A percentile compares a stretch with the other conserved stretches of the same genome.
Conservation (phyloP, 225 moss, liverwort and hornwort genomes). For the Asterella californica region DNA sequence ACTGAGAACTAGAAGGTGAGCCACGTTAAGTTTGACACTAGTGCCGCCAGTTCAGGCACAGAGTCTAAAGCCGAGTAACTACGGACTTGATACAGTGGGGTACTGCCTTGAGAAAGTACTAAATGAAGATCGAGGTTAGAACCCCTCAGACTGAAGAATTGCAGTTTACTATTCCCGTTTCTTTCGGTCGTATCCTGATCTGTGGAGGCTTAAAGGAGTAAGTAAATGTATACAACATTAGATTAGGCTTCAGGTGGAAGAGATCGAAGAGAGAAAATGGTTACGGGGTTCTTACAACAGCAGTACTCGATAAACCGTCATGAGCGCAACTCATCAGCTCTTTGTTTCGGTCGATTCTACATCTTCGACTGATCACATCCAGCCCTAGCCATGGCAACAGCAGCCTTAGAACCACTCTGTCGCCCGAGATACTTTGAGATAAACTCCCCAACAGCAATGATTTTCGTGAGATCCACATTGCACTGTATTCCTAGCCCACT, state of each 20-base stretch:
- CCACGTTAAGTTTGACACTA: not conserved
- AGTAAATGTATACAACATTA: not conserved
- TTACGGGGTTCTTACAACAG: not conserved
- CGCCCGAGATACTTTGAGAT: slow-evolving; percentile 75
- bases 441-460: slow-evolving; percentile 70
- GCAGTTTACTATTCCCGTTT: not conserved
- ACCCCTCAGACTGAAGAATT: not conserved
- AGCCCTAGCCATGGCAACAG: slow-evolving; percentile 42
- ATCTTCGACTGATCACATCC: slow-evolving; percentile 38
- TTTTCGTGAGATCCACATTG: slow-evolving; percentile 65
- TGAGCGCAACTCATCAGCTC: not conserved
- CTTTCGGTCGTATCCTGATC: slow-evolving; percentile 8
- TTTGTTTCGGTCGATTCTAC: slow-evolving; percentile 4
- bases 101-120: too few species aligned
- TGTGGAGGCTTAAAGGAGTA: not conserved
- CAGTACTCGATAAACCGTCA: not conserved
- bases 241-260: slow-evolving; percentile 5
- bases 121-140: not conserved
- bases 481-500: slow-evolving; percentile 75
- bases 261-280: not conserved
- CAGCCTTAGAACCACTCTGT: slow-evolving; percentile 64
- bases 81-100: not conserved
- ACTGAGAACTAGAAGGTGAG: not conserved
- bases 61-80: not conserved
- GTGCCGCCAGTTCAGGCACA: not conserved